phyloP scores from a whole-genome alignment of 2,329 filamentous ascomycete genomes.

The Pestalotiopsis sp. region DNA sequence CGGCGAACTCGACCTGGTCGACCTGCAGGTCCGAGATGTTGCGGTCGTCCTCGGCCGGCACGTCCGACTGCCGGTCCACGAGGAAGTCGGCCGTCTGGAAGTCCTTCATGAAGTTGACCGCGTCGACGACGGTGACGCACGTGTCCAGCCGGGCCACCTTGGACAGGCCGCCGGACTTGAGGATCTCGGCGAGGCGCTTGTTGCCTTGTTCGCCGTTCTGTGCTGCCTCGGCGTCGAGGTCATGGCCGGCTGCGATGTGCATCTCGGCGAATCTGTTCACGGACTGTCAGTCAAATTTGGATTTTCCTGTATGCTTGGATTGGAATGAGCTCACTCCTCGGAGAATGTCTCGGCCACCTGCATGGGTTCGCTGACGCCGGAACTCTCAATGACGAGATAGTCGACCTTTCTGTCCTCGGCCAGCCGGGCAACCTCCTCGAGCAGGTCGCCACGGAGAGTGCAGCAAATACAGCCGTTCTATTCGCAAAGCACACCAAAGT shows the following conservation, averaged over 20 bases:
- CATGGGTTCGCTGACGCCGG: slow-evolving; percentile 72
- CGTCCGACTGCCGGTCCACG: slow-evolving; percentile 55
- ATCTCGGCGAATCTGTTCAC: slow-evolving; percentile 34
- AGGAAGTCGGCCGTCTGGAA: slow-evolving; percentile 73
- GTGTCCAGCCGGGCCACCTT: slow-evolving; percentile 70
- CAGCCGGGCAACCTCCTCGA: slow-evolving; percentile 69
- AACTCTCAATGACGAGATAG: slow-evolving; percentile 74
- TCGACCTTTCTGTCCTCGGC: slow-evolving; percentile 66
- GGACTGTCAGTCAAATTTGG: slow-evolving; percentile 47
- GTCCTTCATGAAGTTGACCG: slow-evolving; percentile 72
- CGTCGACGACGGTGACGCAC: slow-evolving; percentile 73
- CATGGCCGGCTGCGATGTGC: slow-evolving; percentile 26
- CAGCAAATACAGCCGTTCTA: slow-evolving; percentile 76
- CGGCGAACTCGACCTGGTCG: slow-evolving; percentile 78
- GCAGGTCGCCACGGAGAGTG: slow-evolving; percentile 70
- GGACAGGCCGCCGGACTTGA: slow-evolving; percentile 62
- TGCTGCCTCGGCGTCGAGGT: slow-evolving; percentile 27
- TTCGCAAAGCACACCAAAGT: neutral
- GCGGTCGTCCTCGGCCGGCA: slow-evolving; percentile 68
- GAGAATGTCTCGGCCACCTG: slow-evolving; percentile 74
- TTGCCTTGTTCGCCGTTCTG: slow-evolving; percentile 22
- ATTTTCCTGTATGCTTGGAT: slow-evolving; percentile 46
- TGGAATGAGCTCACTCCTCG: slow-evolving; percentile 6
- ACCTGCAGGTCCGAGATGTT: slow-evolving; percentile 77
- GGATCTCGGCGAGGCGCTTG: slow-evolving; percentile 28